Conservation (phyloP, 1,139 yeast genomes). For the Pichia kudriavzevii region DNA sequence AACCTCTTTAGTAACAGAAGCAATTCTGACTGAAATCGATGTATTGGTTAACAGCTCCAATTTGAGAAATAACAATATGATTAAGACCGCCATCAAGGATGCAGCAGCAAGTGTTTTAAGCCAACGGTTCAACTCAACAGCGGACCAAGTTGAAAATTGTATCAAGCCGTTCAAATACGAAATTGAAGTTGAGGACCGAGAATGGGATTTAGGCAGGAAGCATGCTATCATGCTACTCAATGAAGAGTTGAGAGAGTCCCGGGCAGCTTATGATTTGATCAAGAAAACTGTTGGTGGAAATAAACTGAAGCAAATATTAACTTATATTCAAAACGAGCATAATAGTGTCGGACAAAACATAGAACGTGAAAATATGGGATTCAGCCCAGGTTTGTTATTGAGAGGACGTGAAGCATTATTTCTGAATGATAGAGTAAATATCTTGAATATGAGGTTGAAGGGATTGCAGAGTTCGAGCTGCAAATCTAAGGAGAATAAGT, state of each 20-base stretch:
- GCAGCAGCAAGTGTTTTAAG: constrained; percentile 78
- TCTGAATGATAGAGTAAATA: constrained; percentile 63
- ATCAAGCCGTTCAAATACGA: constrained; percentile 97
- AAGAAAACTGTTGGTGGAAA: constrained; percentile 73
- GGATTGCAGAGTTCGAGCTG: constrained; percentile 74
- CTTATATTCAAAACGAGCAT: constrained; percentile 52
- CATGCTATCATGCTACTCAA: constrained; percentile 66
- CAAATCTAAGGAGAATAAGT: constrained; percentile 70
- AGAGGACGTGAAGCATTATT: constrained; percentile 84
- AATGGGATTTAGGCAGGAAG: constrained; percentile 79
- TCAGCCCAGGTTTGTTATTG: constrained; percentile 45
- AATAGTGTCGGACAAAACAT: constrained; percentile 39
- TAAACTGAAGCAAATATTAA: constrained; percentile 75
- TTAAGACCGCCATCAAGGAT: constrained; percentile 71
- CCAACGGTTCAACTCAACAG: constrained; percentile 78
- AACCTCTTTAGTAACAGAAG: constrained; percentile 73
- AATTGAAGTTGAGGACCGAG: constrained; percentile 91
- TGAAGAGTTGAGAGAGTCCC: constrained; percentile 84
- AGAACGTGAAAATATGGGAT: constrained; percentile 32
- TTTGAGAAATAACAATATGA: constrained; percentile 76
- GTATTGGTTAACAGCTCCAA: constrained; percentile 67
- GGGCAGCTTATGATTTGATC: constrained; percentile 52
- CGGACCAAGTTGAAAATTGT: constrained; percentile 97
- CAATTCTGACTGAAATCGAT: constrained; percentile 70
- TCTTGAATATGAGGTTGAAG: constrained; percentile 67